Evolutionary conservation across 163 green algal species (phyloP).

Genomic region (Coccomyxa subellipsoidea): DNA sequence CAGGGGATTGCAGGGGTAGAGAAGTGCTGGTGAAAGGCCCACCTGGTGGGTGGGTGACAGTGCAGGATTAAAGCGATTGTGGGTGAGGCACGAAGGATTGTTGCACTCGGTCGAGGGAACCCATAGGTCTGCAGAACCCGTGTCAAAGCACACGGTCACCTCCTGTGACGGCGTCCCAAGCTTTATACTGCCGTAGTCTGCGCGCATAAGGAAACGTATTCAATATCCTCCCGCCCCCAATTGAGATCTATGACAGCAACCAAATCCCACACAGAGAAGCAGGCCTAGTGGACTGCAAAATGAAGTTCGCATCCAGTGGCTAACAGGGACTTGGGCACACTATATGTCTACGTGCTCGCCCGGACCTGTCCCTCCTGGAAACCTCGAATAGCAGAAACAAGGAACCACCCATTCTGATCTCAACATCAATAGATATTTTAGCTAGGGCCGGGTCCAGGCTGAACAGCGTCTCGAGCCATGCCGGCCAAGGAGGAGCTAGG

Average conservation of each 20-base stretch:
- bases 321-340: not conserved
- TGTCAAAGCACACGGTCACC: constrained; percentile 24
- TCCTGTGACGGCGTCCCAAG: constrained; percentile 1
- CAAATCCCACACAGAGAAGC: not conserved
- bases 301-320: not conserved
- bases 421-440: too few relatives aligned
- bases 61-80: not conserved
- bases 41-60: not conserved
- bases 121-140: constrained; percentile 17
- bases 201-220: not conserved
- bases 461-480: not conserved
- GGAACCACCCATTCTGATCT: too few relatives aligned
- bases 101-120: constrained; percentile 1
- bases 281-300: not conserved
- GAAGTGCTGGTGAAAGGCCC: not conserved
- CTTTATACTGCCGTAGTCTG: constrained; percentile 21
- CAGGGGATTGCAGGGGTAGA: not conserved
- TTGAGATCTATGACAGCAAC: too few relatives aligned
- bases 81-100: not conserved
- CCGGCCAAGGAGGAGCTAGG: not conserved
- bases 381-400: too few relatives aligned
- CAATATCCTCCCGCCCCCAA: not conserved
- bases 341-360: not conserved
- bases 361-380: too few relatives aligned
- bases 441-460: not conserved